Evolutionary conservation across 257 asterid species (phyloP).

Genomic region (Nicotiana tabacum): DNA sequence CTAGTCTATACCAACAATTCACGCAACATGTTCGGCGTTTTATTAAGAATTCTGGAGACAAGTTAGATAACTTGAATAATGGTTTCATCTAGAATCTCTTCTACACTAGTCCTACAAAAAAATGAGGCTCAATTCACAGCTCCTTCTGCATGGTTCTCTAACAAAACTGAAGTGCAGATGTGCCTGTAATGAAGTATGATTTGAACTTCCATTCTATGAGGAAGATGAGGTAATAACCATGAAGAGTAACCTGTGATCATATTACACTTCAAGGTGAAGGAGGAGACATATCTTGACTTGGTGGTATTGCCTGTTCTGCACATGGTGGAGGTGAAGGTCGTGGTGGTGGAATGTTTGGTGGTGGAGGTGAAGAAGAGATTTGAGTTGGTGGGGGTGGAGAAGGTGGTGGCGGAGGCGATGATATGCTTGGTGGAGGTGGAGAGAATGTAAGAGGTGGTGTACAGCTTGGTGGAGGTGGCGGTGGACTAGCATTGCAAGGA

Average conservation of each 20-base stretch:
- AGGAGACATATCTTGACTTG: conserved; percentile 1
- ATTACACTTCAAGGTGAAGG: neutral
- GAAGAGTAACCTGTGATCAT: neutral
- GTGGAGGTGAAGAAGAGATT: conserved; percentile 1
- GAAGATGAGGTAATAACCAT: neutral
- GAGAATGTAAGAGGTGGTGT: conserved; percentile 6
- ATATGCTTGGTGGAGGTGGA: neutral
- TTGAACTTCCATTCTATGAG: neutral
- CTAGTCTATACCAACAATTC: neutral
- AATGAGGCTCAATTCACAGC: neutral
- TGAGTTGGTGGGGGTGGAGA: conserved; percentile 23
- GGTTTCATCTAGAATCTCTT: neutral
- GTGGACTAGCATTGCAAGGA: conserved; percentile 4
- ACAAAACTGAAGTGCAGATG: neutral
- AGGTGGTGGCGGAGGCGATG: neutral
- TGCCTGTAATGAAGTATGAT: neutral
- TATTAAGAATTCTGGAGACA: neutral
- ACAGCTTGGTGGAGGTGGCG: conserved; percentile 10
- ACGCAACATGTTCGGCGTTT: conserved; percentile 2
- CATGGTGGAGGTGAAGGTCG: conserved; percentile 2
- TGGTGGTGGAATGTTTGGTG: neutral
- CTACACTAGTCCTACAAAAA: neutral
- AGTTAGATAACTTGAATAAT: neutral
- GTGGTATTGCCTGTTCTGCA: conserved; percentile 9
- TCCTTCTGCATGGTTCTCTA: neutral